Conservation (phyloP, 169 alveolate genomes). For the Plasmodium ovale region DNA sequence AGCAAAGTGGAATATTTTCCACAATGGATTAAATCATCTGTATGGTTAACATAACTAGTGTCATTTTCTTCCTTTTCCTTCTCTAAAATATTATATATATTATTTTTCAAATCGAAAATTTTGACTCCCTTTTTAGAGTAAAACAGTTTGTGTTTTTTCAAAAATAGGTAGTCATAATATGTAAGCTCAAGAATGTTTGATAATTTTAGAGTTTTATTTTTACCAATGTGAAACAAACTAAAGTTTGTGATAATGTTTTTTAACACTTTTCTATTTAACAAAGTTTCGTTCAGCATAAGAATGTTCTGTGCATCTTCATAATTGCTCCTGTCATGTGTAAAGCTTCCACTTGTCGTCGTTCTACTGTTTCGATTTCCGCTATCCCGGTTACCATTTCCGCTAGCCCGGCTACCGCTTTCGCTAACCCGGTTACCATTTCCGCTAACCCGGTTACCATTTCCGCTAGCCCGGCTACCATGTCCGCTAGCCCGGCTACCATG, state of each 20-base stretch:
- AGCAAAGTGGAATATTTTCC: background rate
- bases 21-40: too few species aligned
- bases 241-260: constrained; percentile 32
- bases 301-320: background rate
- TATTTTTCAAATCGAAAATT: constrained; percentile 38
- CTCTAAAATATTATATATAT: background rate
- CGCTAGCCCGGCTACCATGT: background rate
- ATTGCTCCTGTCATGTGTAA: background rate
- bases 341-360: background rate
- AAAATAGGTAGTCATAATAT: constrained; percentile 52
- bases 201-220: constrained; percentile 9
- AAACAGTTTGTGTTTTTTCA: constrained; percentile 48
- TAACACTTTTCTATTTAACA: constrained; percentile 30
- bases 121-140: constrained; percentile 50
- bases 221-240: constrained; percentile 12
- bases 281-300: background rate
- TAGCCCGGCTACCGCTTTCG: background rate
- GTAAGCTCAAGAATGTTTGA: constrained; percentile 26
- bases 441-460: background rate
- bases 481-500: background rate
- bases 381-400: too few species aligned
- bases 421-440: background rate
- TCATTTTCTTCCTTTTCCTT: constrained; percentile 1
- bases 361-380: background rate
- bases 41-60: background rate